A percentile compares a stretch with the other conserved stretches of the same genome.
Conservation (phyloP, 225 moss, liverwort and hornwort species). For the Ulota crispa region DNA sequence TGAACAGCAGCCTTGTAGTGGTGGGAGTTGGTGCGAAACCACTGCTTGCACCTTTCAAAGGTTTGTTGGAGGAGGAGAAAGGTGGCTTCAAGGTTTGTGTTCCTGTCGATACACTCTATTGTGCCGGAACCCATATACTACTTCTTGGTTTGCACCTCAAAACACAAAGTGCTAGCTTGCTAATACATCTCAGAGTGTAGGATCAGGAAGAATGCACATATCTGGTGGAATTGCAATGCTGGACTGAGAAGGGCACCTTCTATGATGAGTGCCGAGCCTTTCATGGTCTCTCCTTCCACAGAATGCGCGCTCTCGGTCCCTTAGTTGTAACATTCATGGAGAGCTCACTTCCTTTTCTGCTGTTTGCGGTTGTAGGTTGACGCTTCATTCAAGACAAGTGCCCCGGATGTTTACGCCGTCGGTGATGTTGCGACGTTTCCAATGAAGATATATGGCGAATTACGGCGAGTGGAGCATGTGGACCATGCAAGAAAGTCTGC, state of each 20-base stretch:
- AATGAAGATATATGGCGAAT: constrained; percentile 56
- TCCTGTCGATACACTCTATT: not conserved
- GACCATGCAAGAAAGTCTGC: constrained; percentile 79
- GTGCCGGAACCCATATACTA: not conserved
- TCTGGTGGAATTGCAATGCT: not conserved
- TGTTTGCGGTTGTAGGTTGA: constrained; percentile 47
- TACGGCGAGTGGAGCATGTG: constrained; percentile 75
- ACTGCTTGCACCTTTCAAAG: constrained; percentile 56
- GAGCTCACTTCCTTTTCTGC: not conserved
- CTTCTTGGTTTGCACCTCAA: not conserved
- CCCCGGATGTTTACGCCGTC: constrained; percentile 57
- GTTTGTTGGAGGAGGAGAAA: constrained; percentile 55
- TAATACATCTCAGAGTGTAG: not conserved
- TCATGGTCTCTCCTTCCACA: not conserved
- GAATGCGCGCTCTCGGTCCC: not conserved
- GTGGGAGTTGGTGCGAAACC: constrained; percentile 77
- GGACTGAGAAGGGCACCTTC: not conserved
- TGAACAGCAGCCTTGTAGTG: constrained; percentile 48
- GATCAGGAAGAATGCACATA: not conserved
- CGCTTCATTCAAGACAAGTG: constrained; percentile 48
- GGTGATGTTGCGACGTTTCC: constrained; percentile 72
- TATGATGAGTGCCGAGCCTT: not conserved
- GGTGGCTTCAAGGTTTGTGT: constrained; percentile 66
- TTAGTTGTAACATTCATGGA: not conserved
- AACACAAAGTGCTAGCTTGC: not conserved